Conservation (phyloP, 2,329 filamentous ascomycete species). For the Aspergillus sojae region DNA sequence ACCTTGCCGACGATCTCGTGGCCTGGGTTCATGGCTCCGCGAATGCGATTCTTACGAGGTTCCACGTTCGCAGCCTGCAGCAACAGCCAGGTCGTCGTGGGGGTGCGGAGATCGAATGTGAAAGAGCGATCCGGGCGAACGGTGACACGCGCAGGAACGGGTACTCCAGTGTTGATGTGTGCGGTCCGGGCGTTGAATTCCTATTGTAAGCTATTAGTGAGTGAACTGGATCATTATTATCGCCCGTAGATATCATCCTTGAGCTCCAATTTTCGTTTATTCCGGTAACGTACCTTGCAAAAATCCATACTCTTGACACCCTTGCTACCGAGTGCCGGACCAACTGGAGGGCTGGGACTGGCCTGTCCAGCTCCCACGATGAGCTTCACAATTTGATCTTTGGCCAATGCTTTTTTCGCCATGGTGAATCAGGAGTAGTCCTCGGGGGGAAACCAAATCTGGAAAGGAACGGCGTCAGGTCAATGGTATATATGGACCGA, state of each 20-base stretch:
- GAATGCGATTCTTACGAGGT: slow-evolving; percentile 70
- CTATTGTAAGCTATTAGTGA: slow-evolving; percentile 50
- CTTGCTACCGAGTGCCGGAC: slow-evolving; percentile 93
- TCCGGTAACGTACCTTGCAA: slow-evolving; percentile 72
- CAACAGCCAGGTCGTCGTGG: slow-evolving; percentile 88
- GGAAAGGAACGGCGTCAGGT: not conserved
- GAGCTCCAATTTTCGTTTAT: not conserved
- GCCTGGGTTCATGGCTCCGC: slow-evolving; percentile 73
- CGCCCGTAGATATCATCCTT: not conserved
- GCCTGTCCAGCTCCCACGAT: slow-evolving; percentile 96
- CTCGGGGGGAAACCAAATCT: not conserved
- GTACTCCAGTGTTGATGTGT: slow-evolving; percentile 78
- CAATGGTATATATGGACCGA: not conserved
- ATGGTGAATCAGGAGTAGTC: slow-evolving; percentile 39
- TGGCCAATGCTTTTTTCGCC: slow-evolving; percentile 55
- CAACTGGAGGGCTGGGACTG: slow-evolving; percentile 90
- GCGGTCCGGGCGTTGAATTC: slow-evolving; percentile 96
- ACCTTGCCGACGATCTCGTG: slow-evolving; percentile 80
- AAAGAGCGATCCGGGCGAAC: slow-evolving; percentile 94
- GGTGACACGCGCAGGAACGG: slow-evolving; percentile 85
- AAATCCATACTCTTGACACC: slow-evolving; percentile 99
- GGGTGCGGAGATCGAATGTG: slow-evolving; percentile 88
- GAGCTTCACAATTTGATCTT: slow-evolving; percentile 87
- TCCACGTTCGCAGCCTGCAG: slow-evolving; percentile 79
- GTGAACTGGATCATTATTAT: not conserved